Evolutionary conservation across 129 eudicot species (phyloP).

Genomic region (Flaveria brownii): DNA sequence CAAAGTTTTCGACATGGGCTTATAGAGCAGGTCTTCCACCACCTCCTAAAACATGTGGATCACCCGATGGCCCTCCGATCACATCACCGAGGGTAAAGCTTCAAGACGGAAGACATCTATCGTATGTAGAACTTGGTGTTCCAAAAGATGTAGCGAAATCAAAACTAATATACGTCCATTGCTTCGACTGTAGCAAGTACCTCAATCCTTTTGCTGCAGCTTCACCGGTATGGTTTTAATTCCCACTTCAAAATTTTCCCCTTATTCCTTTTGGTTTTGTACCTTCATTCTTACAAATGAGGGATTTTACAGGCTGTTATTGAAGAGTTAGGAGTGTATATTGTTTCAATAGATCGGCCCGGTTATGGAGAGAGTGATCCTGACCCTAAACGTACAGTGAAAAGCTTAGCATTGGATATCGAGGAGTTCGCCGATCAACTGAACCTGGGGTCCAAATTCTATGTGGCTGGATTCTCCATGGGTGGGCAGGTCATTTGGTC

Average conservation of each 20-base stretch:
- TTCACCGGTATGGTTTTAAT: conserved; percentile 41
- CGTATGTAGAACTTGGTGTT: conserved; percentile 66
- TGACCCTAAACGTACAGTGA: conserved; percentile 54
- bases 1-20: conserved; percentile 57
- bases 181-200: conserved; percentile 56
- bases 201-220: conserved; percentile 47
- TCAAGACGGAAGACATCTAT: conserved; percentile 72
- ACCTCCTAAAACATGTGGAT: conserved; percentile 59
- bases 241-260: not conserved
- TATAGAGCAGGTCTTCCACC: conserved; percentile 63
- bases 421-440: conserved; percentile 81
- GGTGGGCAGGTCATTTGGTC: conserved; percentile 66
- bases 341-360: conserved; percentile 67
- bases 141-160: conserved; percentile 61
- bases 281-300: not conserved
- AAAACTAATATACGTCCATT: conserved; percentile 65
- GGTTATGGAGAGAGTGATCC: conserved; percentile 96
- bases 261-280: not conserved
- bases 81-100: conserved; percentile 71
- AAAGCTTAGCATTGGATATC: conserved; percentile 62
- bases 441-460: conserved; percentile 63
- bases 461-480: conserved; percentile 67
- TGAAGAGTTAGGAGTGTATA: conserved; percentile 59
- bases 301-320: conserved; percentile 42
- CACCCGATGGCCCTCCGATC: conserved; percentile 62